Evolutionary conservation across 352 stramenopile species (phyloP).

Genomic region (Phytopythium litorale): DNA sequence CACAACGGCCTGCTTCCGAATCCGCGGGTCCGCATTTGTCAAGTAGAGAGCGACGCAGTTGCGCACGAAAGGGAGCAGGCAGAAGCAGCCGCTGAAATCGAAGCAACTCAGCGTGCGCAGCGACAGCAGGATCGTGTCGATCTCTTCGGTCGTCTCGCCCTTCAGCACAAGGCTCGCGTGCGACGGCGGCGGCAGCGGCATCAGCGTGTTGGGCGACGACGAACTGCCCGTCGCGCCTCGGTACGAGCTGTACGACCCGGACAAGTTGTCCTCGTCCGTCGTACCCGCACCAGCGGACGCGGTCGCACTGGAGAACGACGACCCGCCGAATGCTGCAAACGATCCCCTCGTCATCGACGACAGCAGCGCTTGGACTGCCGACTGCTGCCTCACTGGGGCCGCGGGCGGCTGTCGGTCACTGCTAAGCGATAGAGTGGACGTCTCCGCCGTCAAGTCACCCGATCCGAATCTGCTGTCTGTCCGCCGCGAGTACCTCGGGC

Average conservation of each 20-base stretch:
- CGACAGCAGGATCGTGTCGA: constrained; percentile 85
- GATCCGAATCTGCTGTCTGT: background rate
- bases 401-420: constrained; percentile 14
- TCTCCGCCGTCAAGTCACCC: constrained; percentile 18
- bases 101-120: constrained; percentile 94
- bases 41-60: constrained; percentile 94
- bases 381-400: constrained; percentile 30
- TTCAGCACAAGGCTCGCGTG: constrained; percentile 49
- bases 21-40: constrained; percentile 81
- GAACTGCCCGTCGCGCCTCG: background rate
- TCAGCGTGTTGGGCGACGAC: background rate
- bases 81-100: constrained; percentile 90
- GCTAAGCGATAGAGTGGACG: constrained; percentile 17
- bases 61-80: constrained; percentile 93
- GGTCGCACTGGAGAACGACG: constrained; percentile 1
- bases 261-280: constrained; percentile 28
- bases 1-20: constrained; percentile 89
- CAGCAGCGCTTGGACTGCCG: constrained; percentile 63
- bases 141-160: constrained; percentile 72
- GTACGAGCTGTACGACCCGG: constrained; percentile 3
- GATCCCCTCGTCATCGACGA: constrained; percentile 69
- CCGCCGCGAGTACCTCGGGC: background rate
- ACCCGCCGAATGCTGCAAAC: constrained; percentile 26
- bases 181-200: constrained; percentile 5
- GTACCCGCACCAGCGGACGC: background rate